A percentile compares a stretch with the other conserved stretches of the same genome.
Evolutionary conservation across 2,329 filamentous ascomycete genomes (phyloP).

Genomic region (Remersonia thermophila): DNA sequence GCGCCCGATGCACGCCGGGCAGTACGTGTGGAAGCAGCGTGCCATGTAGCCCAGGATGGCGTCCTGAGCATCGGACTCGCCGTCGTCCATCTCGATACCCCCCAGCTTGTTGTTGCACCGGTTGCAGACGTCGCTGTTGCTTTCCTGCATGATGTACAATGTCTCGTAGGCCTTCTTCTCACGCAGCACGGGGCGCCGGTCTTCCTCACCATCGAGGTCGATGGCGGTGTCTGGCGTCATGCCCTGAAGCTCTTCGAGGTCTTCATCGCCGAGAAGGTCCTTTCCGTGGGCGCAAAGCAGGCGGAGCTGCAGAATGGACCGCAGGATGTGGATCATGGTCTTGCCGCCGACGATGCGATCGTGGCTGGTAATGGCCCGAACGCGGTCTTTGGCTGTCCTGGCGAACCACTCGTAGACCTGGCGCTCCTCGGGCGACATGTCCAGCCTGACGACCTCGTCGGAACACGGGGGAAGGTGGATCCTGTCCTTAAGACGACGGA

Average conservation of each 20-base stretch:
- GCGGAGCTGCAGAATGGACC: constrained; percentile 78
- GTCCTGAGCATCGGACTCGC: constrained; percentile 42
- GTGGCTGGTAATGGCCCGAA: constrained; percentile 57
- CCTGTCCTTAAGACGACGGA: constrained; percentile 83
- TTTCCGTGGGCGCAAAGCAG: constrained; percentile 90
- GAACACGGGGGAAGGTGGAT: constrained; percentile 66
- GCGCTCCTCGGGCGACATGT: constrained; percentile 64
- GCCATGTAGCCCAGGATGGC: constrained; percentile 68
- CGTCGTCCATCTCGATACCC: constrained; percentile 38
- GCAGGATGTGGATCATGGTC: constrained; percentile 87
- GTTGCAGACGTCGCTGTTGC: constrained; percentile 61
- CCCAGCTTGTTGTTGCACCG: constrained; percentile 56
- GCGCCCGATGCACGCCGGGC: constrained; percentile 53
- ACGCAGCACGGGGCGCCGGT: constrained; percentile 45
- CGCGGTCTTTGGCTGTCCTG: constrained; percentile 65
- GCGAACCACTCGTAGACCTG: constrained; percentile 76
- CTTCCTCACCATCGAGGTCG: constrained; percentile 70
- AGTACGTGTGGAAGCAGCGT: constrained; percentile 77
- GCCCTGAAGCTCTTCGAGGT: constrained; percentile 68
- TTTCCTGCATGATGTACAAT: constrained; percentile 73
- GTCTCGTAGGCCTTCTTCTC: constrained; percentile 73
- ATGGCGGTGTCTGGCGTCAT: constrained; percentile 78
- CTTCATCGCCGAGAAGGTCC: constrained; percentile 74
- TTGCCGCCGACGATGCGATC: constrained; percentile 64
- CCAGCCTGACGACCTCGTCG: constrained; percentile 60